Evolutionary conservation across 78 protist genomes (phyloP).

Genomic region (Polysphondylium violaceum): DNA sequence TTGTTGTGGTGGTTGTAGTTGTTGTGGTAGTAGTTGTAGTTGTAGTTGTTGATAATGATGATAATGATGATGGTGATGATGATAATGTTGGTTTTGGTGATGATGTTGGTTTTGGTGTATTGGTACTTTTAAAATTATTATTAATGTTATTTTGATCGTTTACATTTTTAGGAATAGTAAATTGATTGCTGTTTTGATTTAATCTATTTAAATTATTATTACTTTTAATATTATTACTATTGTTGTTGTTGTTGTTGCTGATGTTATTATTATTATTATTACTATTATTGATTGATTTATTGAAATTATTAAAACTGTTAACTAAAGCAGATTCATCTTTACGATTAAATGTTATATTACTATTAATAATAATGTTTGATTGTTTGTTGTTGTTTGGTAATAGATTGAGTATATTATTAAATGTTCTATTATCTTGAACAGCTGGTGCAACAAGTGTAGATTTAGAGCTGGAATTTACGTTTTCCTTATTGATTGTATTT

Average conservation of each 20-base stretch:
- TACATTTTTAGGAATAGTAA: slow-evolving; percentile 8
- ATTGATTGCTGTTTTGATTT: slow-evolving; percentile 21
- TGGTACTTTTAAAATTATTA: not conserved
- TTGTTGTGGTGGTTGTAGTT: not conserved
- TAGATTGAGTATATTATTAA: too few species aligned
- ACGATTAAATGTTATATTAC: too few species aligned
- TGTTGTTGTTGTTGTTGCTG: slow-evolving; percentile 14
- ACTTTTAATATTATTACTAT: not conserved
- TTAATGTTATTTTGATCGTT: not conserved
- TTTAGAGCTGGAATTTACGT: too few species aligned
- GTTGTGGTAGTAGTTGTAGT: not conserved
- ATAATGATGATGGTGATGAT: not conserved
- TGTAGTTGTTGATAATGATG: not conserved
- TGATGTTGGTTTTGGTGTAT: not conserved
- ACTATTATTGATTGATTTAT: not conserved
- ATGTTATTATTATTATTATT: slow-evolving; percentile 1
- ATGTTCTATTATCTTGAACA: too few species aligned
- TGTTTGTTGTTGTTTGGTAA: too few species aligned
- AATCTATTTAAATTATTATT: slow-evolving; percentile 1
- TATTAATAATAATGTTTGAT: too few species aligned
- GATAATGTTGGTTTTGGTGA: not conserved
- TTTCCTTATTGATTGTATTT: too few species aligned
- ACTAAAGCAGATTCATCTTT: too few species aligned
- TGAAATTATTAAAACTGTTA: not conserved
- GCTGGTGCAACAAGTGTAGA: too few species aligned